Evolutionary conservation across 2,329 filamentous ascomycete species (phyloP).

Genomic region (Hypoxylon sp.): DNA sequence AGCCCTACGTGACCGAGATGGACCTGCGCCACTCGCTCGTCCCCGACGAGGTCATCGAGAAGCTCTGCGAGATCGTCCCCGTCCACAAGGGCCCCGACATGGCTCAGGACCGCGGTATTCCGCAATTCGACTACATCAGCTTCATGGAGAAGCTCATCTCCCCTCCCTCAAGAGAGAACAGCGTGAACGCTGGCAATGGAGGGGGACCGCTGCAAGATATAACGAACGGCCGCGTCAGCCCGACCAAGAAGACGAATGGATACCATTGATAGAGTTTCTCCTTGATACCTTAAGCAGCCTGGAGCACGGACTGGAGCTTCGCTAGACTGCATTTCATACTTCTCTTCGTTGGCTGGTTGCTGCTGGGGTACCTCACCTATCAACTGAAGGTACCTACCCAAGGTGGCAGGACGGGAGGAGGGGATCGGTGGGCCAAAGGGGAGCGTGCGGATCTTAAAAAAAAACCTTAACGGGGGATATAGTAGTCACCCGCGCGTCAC

Average conservation of each 20-base stretch:
- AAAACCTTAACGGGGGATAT: conserved; percentile 12
- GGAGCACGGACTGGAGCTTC: conserved; percentile 1
- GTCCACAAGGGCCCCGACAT: conserved; percentile 84
- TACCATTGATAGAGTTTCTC: conserved; percentile 13
- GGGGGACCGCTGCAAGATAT: conserved; percentile 44
- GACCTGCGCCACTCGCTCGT: conserved; percentile 94
- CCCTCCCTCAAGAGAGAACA: conserved; percentile 6
- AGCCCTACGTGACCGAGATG: conserved; percentile 98
- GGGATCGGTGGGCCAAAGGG: too few relatives aligned
- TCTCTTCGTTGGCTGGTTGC: conserved; percentile 8
- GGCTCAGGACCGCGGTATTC: conserved; percentile 81
- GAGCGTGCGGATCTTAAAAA: too few relatives aligned
- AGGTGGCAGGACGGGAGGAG: too few relatives aligned
- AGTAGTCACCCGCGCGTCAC: conserved; percentile 2
- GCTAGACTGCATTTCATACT: conserved; percentile 21
- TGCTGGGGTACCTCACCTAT: too few relatives aligned
- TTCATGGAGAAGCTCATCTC: conserved; percentile 91
- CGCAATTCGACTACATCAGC: conserved; percentile 94
- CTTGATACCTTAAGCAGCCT: conserved; percentile 8
- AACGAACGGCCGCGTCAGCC: conserved; percentile 45
- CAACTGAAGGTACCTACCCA: too few relatives aligned
- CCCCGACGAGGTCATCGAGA: conserved; percentile 95
- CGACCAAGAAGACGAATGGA: conserved; percentile 41
- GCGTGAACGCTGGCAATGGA: background rate
- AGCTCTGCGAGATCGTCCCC: conserved; percentile 88